Percentiles rank a stretch among this genome's conserved stretches.
Conservation (phyloP, 257 asterid genomes). For the Pogostemon cablin region DNA sequence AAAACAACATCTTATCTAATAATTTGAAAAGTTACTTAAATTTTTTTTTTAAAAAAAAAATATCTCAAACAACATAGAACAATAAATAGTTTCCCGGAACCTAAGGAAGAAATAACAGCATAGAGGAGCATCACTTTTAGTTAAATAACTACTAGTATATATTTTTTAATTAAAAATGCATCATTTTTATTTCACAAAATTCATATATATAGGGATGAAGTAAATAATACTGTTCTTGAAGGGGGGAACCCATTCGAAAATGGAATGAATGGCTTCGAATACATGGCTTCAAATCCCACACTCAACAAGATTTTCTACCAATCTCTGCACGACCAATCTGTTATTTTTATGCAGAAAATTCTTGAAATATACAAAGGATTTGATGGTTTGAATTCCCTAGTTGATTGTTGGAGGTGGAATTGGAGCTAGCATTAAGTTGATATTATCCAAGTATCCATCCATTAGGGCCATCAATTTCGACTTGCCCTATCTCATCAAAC, state of each 20-base stretch:
- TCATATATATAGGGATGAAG: too few species aligned
- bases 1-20: too few species aligned
- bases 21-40: too few species aligned
- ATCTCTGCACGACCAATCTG: constrained; percentile 40
- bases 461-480: constrained; percentile 55
- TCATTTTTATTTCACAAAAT: too few species aligned
- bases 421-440: constrained; percentile 41
- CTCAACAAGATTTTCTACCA: constrained; percentile 33
- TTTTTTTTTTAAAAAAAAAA: too few species aligned
- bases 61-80: too few species aligned
- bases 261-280: constrained; percentile 47
- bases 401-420: constrained; percentile 58
- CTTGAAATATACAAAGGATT: constrained; percentile 44
- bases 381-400: constrained; percentile 36
- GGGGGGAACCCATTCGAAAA: constrained; percentile 45
- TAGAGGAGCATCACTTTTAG: too few species aligned
- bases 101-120: too few species aligned
- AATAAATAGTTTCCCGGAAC: too few species aligned
- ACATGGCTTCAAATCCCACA: constrained; percentile 30
- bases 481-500: constrained; percentile 48
- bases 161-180: too few species aligned
- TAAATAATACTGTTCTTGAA: constrained; percentile 52
- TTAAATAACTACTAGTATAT: too few species aligned
- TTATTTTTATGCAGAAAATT: constrained; percentile 35
- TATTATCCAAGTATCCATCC: constrained; percentile 40